Conservation (phyloP, 441 rosid species). For the Populus hybrid region DNA sequence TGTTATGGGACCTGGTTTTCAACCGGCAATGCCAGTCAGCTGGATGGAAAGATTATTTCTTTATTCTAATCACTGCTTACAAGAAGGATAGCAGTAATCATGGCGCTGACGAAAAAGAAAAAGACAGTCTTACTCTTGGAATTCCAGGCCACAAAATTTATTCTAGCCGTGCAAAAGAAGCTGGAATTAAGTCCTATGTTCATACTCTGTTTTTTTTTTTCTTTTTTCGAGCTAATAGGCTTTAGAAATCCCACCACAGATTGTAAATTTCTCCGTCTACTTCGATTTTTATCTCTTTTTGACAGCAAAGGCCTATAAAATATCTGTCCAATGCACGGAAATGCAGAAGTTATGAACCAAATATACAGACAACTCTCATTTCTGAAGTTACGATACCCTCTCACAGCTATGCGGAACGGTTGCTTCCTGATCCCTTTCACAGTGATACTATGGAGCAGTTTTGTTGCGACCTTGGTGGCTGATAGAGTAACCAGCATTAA, state of each 20-base stretch:
- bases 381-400: background rate
- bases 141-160: background rate
- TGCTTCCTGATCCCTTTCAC: background rate
- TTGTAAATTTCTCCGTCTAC: background rate
- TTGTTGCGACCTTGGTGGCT: background rate
- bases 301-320: background rate
- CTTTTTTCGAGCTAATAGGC: background rate
- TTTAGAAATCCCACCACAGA: background rate
- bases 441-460: background rate
- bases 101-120: background rate
- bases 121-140: background rate
- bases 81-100: no score
- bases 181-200: background rate
- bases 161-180: background rate
- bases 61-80: no score
- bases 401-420: conserved; percentile 5
- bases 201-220: background rate
- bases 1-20: no score
- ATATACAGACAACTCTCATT: background rate
- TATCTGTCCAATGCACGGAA: background rate
- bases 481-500: background rate
- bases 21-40: no score
- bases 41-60: no score
- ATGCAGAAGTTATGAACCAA: background rate
- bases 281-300: background rate